A percentile compares a stretch with the other conserved stretches of the same genome.
phyloP scores from a whole-genome alignment of 2,329 filamentous ascomycete species.

The Hypoxylon sp. region DNA sequence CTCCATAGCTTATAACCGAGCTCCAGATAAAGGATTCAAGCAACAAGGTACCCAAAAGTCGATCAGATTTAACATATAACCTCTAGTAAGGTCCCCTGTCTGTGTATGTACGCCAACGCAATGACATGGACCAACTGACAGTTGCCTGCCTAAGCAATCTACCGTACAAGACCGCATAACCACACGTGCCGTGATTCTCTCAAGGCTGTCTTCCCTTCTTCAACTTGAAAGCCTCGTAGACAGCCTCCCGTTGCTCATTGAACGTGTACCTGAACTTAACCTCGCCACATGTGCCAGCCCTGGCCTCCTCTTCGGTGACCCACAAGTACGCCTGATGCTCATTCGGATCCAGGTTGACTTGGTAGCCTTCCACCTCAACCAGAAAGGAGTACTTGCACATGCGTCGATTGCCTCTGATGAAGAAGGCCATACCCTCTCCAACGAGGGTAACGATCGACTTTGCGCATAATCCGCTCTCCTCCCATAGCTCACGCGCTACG shows the following conservation, averaged over 20 bases:
- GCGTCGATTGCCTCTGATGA: slow-evolving; percentile 35
- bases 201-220: slow-evolving; percentile 26
- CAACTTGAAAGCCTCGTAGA: slow-evolving; percentile 47
- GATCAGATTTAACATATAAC: slow-evolving; percentile 11
- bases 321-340: slow-evolving; percentile 53
- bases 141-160: slow-evolving; percentile 5
- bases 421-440: slow-evolving; percentile 41
- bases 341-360: slow-evolving; percentile 52
- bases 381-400: slow-evolving; percentile 51
- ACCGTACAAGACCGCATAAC: neutral
- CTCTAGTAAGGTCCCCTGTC: slow-evolving; percentile 1
- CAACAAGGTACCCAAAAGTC: slow-evolving; percentile 11
- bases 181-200: slow-evolving; percentile 6
- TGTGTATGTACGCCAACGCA: slow-evolving; percentile 15
- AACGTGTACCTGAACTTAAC: slow-evolving; percentile 48
- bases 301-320: slow-evolving; percentile 53
- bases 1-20: slow-evolving; percentile 2
- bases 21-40: neutral
- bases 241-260: slow-evolving; percentile 40
- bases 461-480: slow-evolving; percentile 56
- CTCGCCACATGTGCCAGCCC: slow-evolving; percentile 44
- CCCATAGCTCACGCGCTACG: slow-evolving; percentile 57
- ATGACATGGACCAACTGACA: slow-evolving; percentile 12
- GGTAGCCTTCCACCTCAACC: slow-evolving; percentile 45
- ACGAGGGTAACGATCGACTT: slow-evolving; percentile 42